Percentiles rank a stretch among this genome's conserved stretches.
phyloP scores from a whole-genome alignment of 345 rosid species.

The Clarkia xantiana region DNA sequence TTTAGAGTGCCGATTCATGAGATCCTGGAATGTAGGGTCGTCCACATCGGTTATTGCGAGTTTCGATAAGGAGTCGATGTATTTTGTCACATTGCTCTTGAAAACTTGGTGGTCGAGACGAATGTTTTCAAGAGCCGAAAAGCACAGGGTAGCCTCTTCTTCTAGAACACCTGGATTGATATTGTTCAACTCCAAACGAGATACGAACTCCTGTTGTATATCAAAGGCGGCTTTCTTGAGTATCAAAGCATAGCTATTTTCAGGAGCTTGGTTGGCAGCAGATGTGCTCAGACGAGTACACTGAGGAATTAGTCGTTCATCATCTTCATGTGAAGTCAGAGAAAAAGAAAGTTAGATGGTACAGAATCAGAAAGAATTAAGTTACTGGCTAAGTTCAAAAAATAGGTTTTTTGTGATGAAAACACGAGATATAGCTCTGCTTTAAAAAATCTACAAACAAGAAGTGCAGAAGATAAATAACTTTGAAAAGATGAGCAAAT shows the following conservation, averaged over 20 bases:
- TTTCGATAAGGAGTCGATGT: constrained; percentile 4
- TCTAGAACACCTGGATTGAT: neutral
- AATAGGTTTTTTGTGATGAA: too few relatives aligned
- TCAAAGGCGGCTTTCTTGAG: neutral
- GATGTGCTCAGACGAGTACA: neutral
- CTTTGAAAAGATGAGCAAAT: too few relatives aligned
- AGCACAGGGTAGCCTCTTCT: neutral
- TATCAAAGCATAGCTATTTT: neutral
- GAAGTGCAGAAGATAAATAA: too few relatives aligned
- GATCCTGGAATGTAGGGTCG: constrained; percentile 11
- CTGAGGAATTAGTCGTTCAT: neutral
- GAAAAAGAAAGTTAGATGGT: too few relatives aligned
- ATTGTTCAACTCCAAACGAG: neutral
- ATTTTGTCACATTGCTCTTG: neutral
- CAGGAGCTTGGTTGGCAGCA: neutral
- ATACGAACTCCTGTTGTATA: neutral
- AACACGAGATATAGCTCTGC: too few relatives aligned
- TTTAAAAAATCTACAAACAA: too few relatives aligned
- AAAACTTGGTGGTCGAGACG: neutral
- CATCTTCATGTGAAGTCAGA: neutral
- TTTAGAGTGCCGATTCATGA: constrained; percentile 7
- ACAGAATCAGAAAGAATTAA: too few relatives aligned
- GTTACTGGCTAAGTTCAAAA: too few relatives aligned
- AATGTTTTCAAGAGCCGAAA: neutral
- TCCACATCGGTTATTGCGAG: constrained; percentile 11